These are phyloP conservation scores for Fibroporia radiculosa DNA, from an alignment of 768 basidiomycete genomes.

Conservation along the genomic window DNA sequence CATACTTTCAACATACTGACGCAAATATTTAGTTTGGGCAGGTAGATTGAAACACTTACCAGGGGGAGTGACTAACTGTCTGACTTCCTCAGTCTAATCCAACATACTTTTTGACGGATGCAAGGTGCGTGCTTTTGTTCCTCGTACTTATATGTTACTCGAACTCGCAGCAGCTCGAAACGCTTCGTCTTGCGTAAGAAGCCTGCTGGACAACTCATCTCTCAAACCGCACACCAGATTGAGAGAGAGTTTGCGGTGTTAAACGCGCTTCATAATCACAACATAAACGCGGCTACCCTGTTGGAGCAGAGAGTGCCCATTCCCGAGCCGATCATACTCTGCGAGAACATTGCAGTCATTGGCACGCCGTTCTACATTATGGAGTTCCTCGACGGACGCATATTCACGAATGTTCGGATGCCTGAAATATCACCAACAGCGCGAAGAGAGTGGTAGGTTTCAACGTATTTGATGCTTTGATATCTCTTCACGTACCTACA, in stretches of 20 bases:
- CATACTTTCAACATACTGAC: neutral
- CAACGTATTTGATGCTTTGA: neutral
- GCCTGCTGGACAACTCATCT: slow-evolving; percentile 80
- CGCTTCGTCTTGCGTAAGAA: slow-evolving; percentile 90
- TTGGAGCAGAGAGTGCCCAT: slow-evolving; percentile 62
- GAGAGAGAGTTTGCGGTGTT: slow-evolving; percentile 89
- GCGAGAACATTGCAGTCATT: slow-evolving; percentile 67
- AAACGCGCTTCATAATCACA: slow-evolving; percentile 68
- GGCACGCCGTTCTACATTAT: slow-evolving; percentile 95
- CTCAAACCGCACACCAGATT: slow-evolving; percentile 89
- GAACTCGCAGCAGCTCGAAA: slow-evolving; percentile 31
- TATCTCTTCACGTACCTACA: slow-evolving; percentile 20
- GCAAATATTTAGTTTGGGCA: slow-evolving; percentile 63
- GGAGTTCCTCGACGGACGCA: slow-evolving; percentile 91
- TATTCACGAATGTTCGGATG: slow-evolving; percentile 84
- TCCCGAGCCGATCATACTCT: slow-evolving; percentile 77
- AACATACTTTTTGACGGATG: slow-evolving; percentile 87
- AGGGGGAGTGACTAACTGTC: neutral
- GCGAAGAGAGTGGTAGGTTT: slow-evolving; percentile 61
- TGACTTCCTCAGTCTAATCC: slow-evolving; percentile 70
- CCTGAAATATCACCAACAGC: slow-evolving; percentile 55
- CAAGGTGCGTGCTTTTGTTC: slow-evolving; percentile 48
- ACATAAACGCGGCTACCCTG: slow-evolving; percentile 42
- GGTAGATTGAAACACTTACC: slow-evolving; percentile 36
- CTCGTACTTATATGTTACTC: neutral